Base-by-base conservation (phyloP, 2,329 filamentous ascomycete species). In the Metarhizium anisopliae region DNA sequence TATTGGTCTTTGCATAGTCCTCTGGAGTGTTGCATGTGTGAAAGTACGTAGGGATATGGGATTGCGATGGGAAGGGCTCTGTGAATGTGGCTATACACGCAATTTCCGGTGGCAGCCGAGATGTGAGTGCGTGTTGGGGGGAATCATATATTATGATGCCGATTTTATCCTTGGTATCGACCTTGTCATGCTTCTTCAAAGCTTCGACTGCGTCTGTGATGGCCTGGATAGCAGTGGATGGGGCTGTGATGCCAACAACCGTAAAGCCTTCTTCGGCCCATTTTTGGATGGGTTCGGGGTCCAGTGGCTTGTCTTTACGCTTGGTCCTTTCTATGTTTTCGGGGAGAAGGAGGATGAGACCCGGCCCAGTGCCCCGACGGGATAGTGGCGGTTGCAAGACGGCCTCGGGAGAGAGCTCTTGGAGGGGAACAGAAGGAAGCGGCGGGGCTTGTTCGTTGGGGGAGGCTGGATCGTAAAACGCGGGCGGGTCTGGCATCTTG, bases 201-300 rank as follows among this genome's bases (percentile, higher is more conserved):
- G 30, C 51, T 16, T 18, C 50, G 25, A 43, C 43, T 20, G 47
- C 43, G 36, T 50, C 50, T 7, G 20, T 20, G 3, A 51, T 51
- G 5, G 25, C 54, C 18, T 54, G 25, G 14, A 14, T 13, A 8
- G 18, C 6, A 4, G 11, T 6, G 4, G 45, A 0, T 11, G 25
- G 13, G 20, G 8, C 20, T 1, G 56, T 57, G 14, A 61, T 54
- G 40, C 50, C 59, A 5, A 70, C 65, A 7, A 69, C 66, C 2
- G 66, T 61, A 56, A 66, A 72, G 3, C 69, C 67, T 54, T 71
- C 68, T 51, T 71, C 68, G 7, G 70, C 69, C 68, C 69, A 72
- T 63, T 72, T 71, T 49, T 66, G 63, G 43, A 65, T 50, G 5
- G 69, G 68, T 40, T 58, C 53, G 14, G 66, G 64, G 50, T 59